Evolutionary conservation across 108 stramenopile species (phyloP).

Genomic region (Aurantiochytrium sp.): DNA sequence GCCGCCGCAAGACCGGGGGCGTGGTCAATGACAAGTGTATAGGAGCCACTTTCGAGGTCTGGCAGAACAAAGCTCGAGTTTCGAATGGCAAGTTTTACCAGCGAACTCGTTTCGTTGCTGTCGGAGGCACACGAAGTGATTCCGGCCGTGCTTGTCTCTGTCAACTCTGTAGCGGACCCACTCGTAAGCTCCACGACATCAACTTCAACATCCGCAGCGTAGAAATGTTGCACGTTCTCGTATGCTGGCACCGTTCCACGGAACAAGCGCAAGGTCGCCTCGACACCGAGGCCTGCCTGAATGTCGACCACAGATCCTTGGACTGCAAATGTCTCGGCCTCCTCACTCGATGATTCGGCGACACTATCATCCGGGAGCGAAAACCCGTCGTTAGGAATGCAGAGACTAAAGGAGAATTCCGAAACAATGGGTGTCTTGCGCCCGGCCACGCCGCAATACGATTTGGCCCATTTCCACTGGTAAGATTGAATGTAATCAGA

Average conservation of each 20-base stretch:
- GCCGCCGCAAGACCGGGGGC: background rate
- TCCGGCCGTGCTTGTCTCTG: background rate
- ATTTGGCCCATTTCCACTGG: background rate
- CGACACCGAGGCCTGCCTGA: background rate
- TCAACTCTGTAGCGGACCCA: background rate
- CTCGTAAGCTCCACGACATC: background rate
- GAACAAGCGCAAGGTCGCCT: background rate
- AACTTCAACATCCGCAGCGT: background rate
- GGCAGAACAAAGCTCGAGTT: background rate
- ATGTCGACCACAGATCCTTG: background rate
- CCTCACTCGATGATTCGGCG: background rate
- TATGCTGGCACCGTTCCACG: constrained; percentile 1
- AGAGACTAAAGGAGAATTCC: background rate
- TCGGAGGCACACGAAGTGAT: background rate
- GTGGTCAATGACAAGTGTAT: background rate
- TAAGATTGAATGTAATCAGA: background rate
- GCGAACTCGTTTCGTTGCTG: background rate
- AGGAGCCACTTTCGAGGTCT: background rate
- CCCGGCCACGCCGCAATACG: constrained; percentile 1
- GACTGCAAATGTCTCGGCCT: background rate
- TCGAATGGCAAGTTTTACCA: background rate
- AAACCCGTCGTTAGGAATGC: background rate
- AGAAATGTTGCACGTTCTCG: background rate
- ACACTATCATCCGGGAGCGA: background rate
- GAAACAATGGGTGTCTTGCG: background rate